A percentile compares a stretch with the other conserved stretches of the same genome.
Evolutionary conservation across 495 filamentous ascomycete genomes (phyloP).

Genomic region (Penicillium canariense): DNA sequence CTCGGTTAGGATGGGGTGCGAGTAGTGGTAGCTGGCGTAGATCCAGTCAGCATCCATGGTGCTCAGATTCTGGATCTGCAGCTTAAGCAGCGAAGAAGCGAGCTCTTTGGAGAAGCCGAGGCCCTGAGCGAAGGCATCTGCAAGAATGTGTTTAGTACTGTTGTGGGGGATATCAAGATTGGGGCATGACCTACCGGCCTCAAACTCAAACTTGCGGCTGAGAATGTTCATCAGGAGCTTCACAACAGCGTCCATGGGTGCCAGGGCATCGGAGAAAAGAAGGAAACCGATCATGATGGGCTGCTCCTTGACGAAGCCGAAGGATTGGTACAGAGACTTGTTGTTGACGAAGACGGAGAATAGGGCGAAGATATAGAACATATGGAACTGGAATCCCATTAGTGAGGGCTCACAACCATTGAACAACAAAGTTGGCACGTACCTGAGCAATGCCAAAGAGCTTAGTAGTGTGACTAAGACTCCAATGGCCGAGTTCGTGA

Average conservation of each 20-base stretch:
- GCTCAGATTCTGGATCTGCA: constrained; percentile 96
- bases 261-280: constrained; percentile 89
- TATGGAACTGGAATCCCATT: constrained; percentile 61
- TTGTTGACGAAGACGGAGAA: constrained; percentile 99
- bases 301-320: constrained; percentile 80
- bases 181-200: constrained; percentile 65
- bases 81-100: constrained; percentile 85
- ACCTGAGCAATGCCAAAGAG: constrained; percentile 88
- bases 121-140: constrained; percentile 76
- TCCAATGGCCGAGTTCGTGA: constrained; percentile 98
- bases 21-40: constrained; percentile 97
- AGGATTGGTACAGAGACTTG: constrained; percentile 80
- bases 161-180: not conserved
- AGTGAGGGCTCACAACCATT: constrained; percentile 4
- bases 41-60: constrained; percentile 99
- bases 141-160: not conserved
- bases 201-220: constrained; percentile 89
- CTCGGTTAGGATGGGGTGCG: constrained; percentile 93
- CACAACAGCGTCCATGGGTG: constrained; percentile 86
- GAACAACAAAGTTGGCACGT: constrained; percentile 22
- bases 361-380: constrained; percentile 93
- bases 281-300: constrained; percentile 97
- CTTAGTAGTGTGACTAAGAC: constrained; percentile 87
- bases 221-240: constrained; percentile 96
- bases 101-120: constrained; percentile 87